Evolutionary conservation across 1,139 yeast species (phyloP), one percentile per base, ranked within the genome.

Genomic region (Casaregolazyma suthepensis): DNA sequence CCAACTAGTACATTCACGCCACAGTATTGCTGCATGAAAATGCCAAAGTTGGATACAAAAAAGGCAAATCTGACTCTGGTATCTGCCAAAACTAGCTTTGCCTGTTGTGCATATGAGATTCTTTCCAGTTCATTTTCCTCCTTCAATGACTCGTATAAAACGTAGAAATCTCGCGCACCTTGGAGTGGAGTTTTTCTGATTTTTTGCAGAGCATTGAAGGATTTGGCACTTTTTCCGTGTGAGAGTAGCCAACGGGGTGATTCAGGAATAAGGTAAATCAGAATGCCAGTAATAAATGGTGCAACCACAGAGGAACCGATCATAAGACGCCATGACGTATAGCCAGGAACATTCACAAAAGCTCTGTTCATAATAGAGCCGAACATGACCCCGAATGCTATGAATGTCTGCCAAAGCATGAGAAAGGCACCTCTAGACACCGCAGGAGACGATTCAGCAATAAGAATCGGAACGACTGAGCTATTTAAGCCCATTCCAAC

Each of bases 401-500:
- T 61, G 23, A 70, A 68, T 15, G 75, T 73, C 63, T 84, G 71
- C 58, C 76, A 79, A 7, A 64, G 45, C 19, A 73, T 74, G 54
- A 75, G 57, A 58, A 71, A 59, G 59, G 73, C 74, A 2, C 69
- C 74, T 57, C 75, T 74, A 23, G 63, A 62, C 31, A 68, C 60
- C 5, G 82, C 79, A 17, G 75, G 65, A 43, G 68, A 66, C 46
- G 71, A 68, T 15, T 77, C 71, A 45, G 74, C 69, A 13, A 73
- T 61, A 55, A 70, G 72, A 4, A 73, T 66, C 0, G 77, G 77
- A 2, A 71, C 70, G 42, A 72, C 67, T 63, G 73, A 73, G 0
- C 76, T 71, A 1, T 75, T 73, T 43, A 77, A 65, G 59, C 74
- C 70, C 59, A 75, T 67, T 43, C 83, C 83, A 52, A 76, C 57